Base-by-base conservation (phyloP, 352 stramenopile genomes). In the Phytopythium kandeliae region DNA sequence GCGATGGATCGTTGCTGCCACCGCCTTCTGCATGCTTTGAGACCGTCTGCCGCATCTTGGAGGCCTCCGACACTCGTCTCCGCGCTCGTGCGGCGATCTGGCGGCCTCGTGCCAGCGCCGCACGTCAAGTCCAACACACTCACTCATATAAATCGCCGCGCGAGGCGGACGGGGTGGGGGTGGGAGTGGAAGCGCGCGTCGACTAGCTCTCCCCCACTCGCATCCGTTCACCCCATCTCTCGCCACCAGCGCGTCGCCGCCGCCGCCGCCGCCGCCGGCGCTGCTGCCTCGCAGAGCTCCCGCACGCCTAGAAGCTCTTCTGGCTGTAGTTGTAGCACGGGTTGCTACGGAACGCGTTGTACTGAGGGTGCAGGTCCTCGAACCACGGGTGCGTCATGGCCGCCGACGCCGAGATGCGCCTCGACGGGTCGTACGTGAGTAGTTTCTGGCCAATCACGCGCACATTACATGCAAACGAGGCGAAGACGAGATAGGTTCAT, bases 351-450 rank as follows among this genome's bases (percentile, higher is more conserved):
- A 90, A 90, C 8, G 74, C 78, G 19, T 78, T 64, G 57, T 90
- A 89, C 49, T 89, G 78, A 24, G 70, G 63, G 33, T 91, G 77
- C 41, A 93, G 50, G 31, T 92, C 80, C 40, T 87, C 74, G 48
- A 95, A 95, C 82, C 82, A 95, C 45, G 82, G 78, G 50, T 95
- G 84, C 17, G 67, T 65, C 84, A 95, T 90, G 21, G 84, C 84
- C 10, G 76, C 73, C 45, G 82, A 79, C 17, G 84, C 79, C 25
- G 84, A 89, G 43, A 95, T 95, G 31, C 84, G 79, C 36, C 55
- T 64, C 38, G 76, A 84, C 22, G 84, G 84, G 50, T 95, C 84
- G 56, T 85, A 95, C 59, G 89, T 72, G 28, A 95, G 60, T 42
- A 95, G 80, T 48, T 78, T 66, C 84, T 94, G 53, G 45, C 9